Percentiles rank a stretch among this genome's conserved stretches.
These are phyloP conservation scores for Yamadazyma songkhlaensis DNA, from an alignment of 1,139 yeast genomes.

Conservation along the genomic window DNA sequence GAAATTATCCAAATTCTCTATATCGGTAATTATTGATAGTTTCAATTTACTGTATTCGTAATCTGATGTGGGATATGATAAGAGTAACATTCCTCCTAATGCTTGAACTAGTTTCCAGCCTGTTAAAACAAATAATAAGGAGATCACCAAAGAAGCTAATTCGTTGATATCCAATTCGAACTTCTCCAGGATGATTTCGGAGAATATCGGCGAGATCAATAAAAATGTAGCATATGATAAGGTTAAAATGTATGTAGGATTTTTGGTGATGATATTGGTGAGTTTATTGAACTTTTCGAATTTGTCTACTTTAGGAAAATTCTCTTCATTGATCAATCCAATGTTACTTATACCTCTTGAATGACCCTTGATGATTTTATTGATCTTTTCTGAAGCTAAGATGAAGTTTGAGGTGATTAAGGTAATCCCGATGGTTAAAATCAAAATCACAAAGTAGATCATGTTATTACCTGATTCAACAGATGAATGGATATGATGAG, in stretches of 20 bases:
- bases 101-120: conserved; percentile 56
- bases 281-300: conserved; percentile 13
- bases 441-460: conserved; percentile 27
- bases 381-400: conserved; percentile 32
- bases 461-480: conserved; percentile 8
- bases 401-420: conserved; percentile 37
- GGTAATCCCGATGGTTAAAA: conserved; percentile 29
- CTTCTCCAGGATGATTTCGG: conserved; percentile 25
- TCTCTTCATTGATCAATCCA: conserved; percentile 12
- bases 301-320: conserved; percentile 7
- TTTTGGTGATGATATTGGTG: conserved; percentile 28
- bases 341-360: conserved; percentile 15
- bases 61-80: conserved; percentile 50
- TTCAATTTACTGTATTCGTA: conserved; percentile 38
- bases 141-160: conserved; percentile 48
- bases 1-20: conserved; percentile 48
- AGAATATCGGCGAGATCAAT: conserved; percentile 32
- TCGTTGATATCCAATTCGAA: conserved; percentile 45
- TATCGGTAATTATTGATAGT: conserved; percentile 30
- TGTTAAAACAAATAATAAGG: conserved; percentile 46
- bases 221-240: conserved; percentile 48
- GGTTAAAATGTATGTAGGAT: conserved; percentile 66
- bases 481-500: conserved; percentile 54
- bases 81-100: conserved; percentile 50
- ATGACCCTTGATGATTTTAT: conserved; percentile 28